phyloP scores from a whole-genome alignment of 371 early-diverging fungal genomes.

The Mortierella sp. region DNA sequence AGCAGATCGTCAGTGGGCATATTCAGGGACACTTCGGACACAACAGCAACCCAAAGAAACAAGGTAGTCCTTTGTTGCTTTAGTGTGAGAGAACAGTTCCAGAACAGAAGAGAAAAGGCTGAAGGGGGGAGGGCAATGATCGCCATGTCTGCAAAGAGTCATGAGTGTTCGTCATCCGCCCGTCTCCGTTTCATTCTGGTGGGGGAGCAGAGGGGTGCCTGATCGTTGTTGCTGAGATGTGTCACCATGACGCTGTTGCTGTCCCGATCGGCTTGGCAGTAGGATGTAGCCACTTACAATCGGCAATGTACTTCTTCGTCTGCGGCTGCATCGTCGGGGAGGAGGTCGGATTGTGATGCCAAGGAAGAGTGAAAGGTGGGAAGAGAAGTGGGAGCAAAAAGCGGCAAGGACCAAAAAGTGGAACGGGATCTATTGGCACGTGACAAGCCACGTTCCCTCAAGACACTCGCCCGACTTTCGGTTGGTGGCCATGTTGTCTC shows the following conservation, averaged over 20 bases:
- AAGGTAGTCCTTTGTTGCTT: no score
- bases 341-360: background rate
- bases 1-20: background rate
- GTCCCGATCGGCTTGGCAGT: background rate
- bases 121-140: background rate
- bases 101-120: background rate
- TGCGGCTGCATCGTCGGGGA: conserved; percentile 59
- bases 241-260: background rate
- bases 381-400: no score
- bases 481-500: no score
- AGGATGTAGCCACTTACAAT: conserved; percentile 55
- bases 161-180: no score
- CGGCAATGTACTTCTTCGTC: conserved; percentile 73
- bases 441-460: no score
- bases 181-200: background rate
- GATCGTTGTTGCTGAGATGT: background rate
- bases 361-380: no score
- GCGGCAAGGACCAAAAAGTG: no score
- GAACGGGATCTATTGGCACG: no score
- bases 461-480: no score
- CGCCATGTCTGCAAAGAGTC: background rate
- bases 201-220: background rate
- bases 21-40: background rate
- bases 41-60: no score
- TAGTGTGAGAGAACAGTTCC: no score